Evolutionary conservation across 805 yeast species (phyloP).

Genomic region (Candida broadrunensis): DNA sequence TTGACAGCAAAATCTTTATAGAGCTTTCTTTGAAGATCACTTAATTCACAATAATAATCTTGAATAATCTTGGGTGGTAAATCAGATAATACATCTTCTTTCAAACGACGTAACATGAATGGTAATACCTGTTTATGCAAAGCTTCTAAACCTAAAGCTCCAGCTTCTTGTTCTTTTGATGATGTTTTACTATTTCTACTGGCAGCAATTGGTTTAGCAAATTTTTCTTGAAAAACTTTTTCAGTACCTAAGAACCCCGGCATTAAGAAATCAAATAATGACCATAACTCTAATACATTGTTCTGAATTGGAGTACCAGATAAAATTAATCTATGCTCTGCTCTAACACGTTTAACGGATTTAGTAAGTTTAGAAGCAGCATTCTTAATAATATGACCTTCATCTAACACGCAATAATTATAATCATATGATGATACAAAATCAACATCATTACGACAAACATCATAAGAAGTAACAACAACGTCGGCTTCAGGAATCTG

Average conservation of each 20-base stretch:
- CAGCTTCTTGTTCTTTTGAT: slow-evolving; percentile 93
- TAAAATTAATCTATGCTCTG: slow-evolving; percentile 85
- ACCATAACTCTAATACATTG: slow-evolving; percentile 95
- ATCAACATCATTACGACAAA: slow-evolving; percentile 86
- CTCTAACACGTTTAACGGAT: slow-evolving; percentile 76
- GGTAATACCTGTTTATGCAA: slow-evolving; percentile 96
- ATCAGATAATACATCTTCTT: slow-evolving; percentile 93
- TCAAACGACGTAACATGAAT: slow-evolving; percentile 90
- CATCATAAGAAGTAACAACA: slow-evolving; percentile 93
- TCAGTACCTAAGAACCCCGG: slow-evolving; percentile 98
- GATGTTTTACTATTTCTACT: slow-evolving; percentile 85
- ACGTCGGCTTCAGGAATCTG: slow-evolving; percentile 65
- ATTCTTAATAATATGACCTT: slow-evolving; percentile 96
- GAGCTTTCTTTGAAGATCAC: slow-evolving; percentile 82
- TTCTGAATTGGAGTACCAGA: slow-evolving; percentile 99
- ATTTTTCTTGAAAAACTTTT: slow-evolving; percentile 87
- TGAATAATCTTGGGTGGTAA: slow-evolving; percentile 98
- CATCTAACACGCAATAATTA: slow-evolving; percentile 94
- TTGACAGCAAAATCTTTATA: slow-evolving; percentile 87
- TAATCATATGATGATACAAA: slow-evolving; percentile 59
- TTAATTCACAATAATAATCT: slow-evolving; percentile 94
- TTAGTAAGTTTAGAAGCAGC: slow-evolving; percentile 83
- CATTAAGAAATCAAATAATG: slow-evolving; percentile 95
- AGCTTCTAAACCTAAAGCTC: slow-evolving; percentile 93
- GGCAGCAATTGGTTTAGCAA: slow-evolving; percentile 97